A percentile compares a stretch with the other conserved stretches of the same genome.
phyloP scores from a whole-genome alignment of 192 early-diverging fungal genomes.

The Coemansia sp. region DNA sequence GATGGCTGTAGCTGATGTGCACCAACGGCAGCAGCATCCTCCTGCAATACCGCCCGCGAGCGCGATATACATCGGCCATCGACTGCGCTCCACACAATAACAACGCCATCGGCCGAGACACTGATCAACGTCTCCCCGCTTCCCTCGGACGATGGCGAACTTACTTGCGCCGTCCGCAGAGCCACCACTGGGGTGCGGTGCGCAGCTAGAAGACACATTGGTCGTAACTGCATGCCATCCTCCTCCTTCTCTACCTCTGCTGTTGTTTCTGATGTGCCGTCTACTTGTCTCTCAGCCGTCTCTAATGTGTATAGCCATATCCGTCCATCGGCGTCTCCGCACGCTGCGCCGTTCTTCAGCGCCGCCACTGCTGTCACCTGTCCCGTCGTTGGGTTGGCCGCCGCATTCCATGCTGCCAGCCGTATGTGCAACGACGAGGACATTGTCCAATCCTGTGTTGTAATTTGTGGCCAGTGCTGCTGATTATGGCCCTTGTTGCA shows the following conservation, averaged over 20 bases:
- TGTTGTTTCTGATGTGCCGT: neutral
- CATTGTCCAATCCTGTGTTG: neutral
- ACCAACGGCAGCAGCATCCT: neutral
- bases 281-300: neutral
- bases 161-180: slow-evolving; percentile 29
- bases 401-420: slow-evolving; percentile 46
- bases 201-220: slow-evolving; percentile 34
- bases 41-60: slow-evolving; percentile 24
- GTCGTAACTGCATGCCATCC: slow-evolving; percentile 14
- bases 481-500: neutral
- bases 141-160: slow-evolving; percentile 32
- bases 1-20: slow-evolving; percentile 17
- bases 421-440: slow-evolving; percentile 34
- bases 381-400: slow-evolving; percentile 36
- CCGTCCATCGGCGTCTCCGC: slow-evolving; percentile 41
- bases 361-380: slow-evolving; percentile 31
- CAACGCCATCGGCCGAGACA: slow-evolving; percentile 41
- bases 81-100: slow-evolving; percentile 36
- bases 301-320: slow-evolving; percentile 49
- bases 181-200: slow-evolving; percentile 32
- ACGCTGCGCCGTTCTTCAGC: slow-evolving; percentile 34
- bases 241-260: too few relatives aligned
- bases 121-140: slow-evolving; percentile 41
- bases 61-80: slow-evolving; percentile 52
- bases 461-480: neutral